Percentiles rank a stretch among this genome's conserved stretches.
Conservation (phyloP, 148 eudicot species). For the Persicaria maculosa region DNA sequence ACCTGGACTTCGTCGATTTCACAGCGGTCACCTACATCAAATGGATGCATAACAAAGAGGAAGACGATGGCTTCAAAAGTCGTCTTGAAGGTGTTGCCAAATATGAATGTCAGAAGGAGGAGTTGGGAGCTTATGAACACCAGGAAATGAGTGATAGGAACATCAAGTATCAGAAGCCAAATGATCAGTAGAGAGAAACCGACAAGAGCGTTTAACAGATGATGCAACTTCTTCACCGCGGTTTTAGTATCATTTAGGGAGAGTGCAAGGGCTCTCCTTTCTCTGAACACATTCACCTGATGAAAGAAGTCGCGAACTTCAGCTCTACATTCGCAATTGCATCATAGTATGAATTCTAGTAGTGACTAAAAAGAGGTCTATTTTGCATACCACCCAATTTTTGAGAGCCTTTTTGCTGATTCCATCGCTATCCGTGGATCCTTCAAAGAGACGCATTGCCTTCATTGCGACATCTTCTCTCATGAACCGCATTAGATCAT, state of each 20-base stretch:
- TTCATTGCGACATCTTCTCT: constrained; percentile 68
- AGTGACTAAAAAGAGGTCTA: too few species aligned
- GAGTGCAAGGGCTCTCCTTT: constrained; percentile 75
- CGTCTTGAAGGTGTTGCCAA: constrained; percentile 73
- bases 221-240: constrained; percentile 71
- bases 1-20: constrained; percentile 74
- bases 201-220: constrained; percentile 44
- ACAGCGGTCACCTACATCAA: constrained; percentile 59
- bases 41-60: constrained; percentile 65
- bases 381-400: constrained; percentile 73
- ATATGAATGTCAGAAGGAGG: constrained; percentile 51
- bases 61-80: constrained; percentile 81
- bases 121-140: constrained; percentile 59
- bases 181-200: constrained; percentile 36
- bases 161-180: constrained; percentile 64
- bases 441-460: constrained; percentile 58
- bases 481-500: constrained; percentile 75
- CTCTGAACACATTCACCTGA: constrained; percentile 70
- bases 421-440: constrained; percentile 53
- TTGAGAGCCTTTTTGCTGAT: constrained; percentile 74
- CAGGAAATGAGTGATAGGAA: constrained; percentile 52
- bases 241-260: constrained; percentile 83
- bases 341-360: background rate
- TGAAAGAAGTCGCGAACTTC: background rate
- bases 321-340: too few species aligned